Conservation (phyloP, 1,284 basidiomycete species). For the Naganishia albida region DNA sequence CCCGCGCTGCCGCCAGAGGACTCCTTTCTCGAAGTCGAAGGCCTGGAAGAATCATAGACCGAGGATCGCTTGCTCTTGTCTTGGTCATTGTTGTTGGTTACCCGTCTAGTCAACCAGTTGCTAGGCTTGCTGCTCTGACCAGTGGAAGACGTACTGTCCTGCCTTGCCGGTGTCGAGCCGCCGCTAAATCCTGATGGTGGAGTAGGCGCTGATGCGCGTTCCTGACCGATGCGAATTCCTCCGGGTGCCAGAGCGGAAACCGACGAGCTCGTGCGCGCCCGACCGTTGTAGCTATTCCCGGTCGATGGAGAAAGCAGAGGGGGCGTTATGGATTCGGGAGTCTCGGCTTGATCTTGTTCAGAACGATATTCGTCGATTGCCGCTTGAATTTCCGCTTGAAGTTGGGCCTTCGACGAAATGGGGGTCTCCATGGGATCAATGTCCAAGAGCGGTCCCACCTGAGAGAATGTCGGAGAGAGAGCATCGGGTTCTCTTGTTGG, state of each 20-base stretch:
- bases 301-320: slow-evolving; percentile 3
- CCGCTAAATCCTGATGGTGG: slow-evolving; percentile 2
- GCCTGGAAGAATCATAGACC: slow-evolving; percentile 8
- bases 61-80: slow-evolving; percentile 9
- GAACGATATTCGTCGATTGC: slow-evolving; percentile 25
- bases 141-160: slow-evolving; percentile 7
- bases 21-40: slow-evolving; percentile 12
- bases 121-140: slow-evolving; percentile 10
- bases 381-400: slow-evolving; percentile 22
- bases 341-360: not conserved
- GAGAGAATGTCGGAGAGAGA: slow-evolving; percentile 25
- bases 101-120: slow-evolving; percentile 11
- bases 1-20: slow-evolving; percentile 1
- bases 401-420: not conserved
- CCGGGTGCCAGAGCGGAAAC: slow-evolving; percentile 22
- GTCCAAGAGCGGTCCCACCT: slow-evolving; percentile 23
- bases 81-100: slow-evolving; percentile 3
- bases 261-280: slow-evolving; percentile 14
- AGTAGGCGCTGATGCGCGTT: not conserved
- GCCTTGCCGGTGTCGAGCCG: slow-evolving; percentile 11
- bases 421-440: slow-evolving; percentile 28
- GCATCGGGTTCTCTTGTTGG: not conserved
- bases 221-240: slow-evolving; percentile 17
- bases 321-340: slow-evolving; percentile 18
- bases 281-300: slow-evolving; percentile 12